Base-by-base conservation (phyloP, 1,284 basidiomycete genomes). In the Phlebopus sp. region DNA sequence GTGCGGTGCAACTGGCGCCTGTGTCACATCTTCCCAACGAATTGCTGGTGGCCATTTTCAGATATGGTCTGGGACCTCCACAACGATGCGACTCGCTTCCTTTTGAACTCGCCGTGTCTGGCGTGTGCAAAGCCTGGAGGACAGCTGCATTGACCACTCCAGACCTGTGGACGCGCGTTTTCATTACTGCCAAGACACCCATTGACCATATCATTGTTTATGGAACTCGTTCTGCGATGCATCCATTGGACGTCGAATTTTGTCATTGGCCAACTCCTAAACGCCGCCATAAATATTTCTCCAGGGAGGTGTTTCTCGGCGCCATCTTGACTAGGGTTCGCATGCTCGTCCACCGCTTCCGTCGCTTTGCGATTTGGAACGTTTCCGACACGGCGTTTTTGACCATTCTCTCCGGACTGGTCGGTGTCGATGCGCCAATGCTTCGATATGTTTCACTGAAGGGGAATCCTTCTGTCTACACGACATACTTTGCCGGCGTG, bases 21-120 rank as follows among this genome's bases (percentile, higher is more conserved):
- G 37, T 61, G 11, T 50, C 57, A 7, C 32, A 47, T n/a, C 46
- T 58, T 18, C 59, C 59, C 8, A 54, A 40, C 32, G 58, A 59
- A 39, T 35, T 56, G 15, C 58, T 58, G 10, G 34, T 50, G 19
- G 38, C 45, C 23, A 49, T 60, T 40, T 53, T 60, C 45, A 38
- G 39, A 13, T 35, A 32, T 42, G 55, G 49, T 14, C 17, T 56
- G 15, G 13, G 38, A 5, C 18, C 36, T 18, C 49, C 50, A 2
- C 40, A 44, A 10, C 48, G 37, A 1, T 27, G 35, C 15, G 23
- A 17, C 15, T 35, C 35, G 4, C 47, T 59, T 47, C 43, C 54
- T 23, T 8, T 47, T 4, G 43, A 51, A 5, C 14, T 44, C 11
- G 25, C 13, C 2, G n/a, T 57, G 3, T 49, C 50, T n/a, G 42